Evolutionary conservation across 768 basidiomycete genomes (phyloP), one percentile per base, ranked within the genome.

Genomic region (Coprinopsis marcescibilis): DNA sequence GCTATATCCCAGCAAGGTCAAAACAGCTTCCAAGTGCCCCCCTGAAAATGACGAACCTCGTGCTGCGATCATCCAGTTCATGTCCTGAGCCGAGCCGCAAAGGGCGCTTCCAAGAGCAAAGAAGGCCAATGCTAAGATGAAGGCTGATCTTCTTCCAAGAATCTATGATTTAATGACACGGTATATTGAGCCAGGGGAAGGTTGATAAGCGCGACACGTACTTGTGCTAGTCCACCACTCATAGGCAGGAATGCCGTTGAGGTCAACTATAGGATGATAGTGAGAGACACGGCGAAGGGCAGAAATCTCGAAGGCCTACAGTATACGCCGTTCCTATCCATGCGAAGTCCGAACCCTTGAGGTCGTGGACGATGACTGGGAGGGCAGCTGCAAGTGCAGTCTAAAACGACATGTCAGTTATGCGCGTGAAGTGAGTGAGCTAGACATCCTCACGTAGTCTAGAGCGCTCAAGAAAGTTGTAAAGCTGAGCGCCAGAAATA

Each of bases 291-390:
- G 6, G 21, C 21, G 4, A 40, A 10, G 21, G 39, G 19, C 19
- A 12, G 15, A 25, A 32, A n/a, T n/a, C n/a, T n/a, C n/a, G n/a
- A 32, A 32, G 30, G 10, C 39, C 25, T 40, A 40, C 39, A 1
- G 67, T 58, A 49, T 71, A 77, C 4, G 68, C 65, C 3, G 66
- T 60, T 2, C 66, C 71, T 24, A 76, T 56, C 76, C 76, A 77
- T 0, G 65, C 52, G 44, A 71, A 75, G 21, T 70, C 57, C 27
- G 57, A 49, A 1, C 65, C 65, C 15, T 67, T 39, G 0, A 76
- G 53, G 13, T 61, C 60, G 29, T 60, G 52, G 4, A 52, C 53
- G 20, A 63, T 63, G 12, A 58, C 56, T 1, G 62, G 62, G 7
- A 59, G 52, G 10, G 60, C 59, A 0, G 61, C 59, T 3, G 57